Conservation (phyloP, 768 basidiomycete species). For the Exidia glandulosa region DNA sequence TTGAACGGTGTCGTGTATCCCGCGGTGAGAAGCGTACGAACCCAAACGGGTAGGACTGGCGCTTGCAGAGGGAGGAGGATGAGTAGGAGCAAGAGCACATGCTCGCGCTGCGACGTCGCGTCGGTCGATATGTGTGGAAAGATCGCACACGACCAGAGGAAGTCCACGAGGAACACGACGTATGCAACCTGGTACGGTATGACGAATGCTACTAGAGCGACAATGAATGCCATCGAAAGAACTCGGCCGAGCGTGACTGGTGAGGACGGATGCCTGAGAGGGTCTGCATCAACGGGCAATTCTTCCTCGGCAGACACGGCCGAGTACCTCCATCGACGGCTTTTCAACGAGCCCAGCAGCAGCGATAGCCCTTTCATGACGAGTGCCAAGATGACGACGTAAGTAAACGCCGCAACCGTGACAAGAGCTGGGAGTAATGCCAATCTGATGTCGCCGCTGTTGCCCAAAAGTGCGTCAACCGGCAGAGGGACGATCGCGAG, state of each 20-base stretch:
- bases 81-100: slow-evolving; percentile 65
- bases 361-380: neutral
- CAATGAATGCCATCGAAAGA: slow-evolving; percentile 48
- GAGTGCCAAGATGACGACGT: neutral
- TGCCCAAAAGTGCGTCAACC: slow-evolving; percentile 47
- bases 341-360: neutral
- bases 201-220: slow-evolving; percentile 55
- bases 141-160: slow-evolving; percentile 54
- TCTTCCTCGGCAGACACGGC: neutral
- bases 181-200: slow-evolving; percentile 93
- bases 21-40: slow-evolving; percentile 70
- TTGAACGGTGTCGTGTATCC: slow-evolving; percentile 71
- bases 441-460: slow-evolving; percentile 37
- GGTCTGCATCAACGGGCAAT: neutral
- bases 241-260: slow-evolving; percentile 21
- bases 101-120: slow-evolving; percentile 41
- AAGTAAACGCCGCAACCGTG: slow-evolving; percentile 38
- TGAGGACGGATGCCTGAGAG: neutral
- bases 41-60: slow-evolving; percentile 81
- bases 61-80: slow-evolving; percentile 69
- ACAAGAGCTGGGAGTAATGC: slow-evolving; percentile 44
- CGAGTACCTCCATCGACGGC: neutral
- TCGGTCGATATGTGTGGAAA: slow-evolving; percentile 14
- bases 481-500: slow-evolving; percentile 49
- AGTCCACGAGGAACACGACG: slow-evolving; percentile 67